These are phyloP conservation scores for Gossypium schwendimanii DNA, from an alignment of 441 rosid species.

Conservation along the genomic window DNA sequence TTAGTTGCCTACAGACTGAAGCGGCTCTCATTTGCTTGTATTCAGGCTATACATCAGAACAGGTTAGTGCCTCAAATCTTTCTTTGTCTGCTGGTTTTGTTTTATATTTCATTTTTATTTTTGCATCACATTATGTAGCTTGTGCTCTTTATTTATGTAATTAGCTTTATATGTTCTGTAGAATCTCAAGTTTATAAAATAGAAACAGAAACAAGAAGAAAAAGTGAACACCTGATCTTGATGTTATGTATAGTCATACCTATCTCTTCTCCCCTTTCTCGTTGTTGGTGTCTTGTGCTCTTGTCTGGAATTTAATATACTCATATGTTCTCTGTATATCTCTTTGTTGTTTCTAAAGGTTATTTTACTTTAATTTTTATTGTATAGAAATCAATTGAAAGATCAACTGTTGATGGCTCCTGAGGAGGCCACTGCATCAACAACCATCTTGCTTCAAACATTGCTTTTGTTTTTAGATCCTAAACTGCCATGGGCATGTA, in stretches of 20 bases:
- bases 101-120: not conserved
- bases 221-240: not conserved
- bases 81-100: slow-evolving; percentile 1
- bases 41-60: slow-evolving; percentile 73
- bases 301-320: not conserved
- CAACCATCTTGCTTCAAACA: slow-evolving; percentile 60
- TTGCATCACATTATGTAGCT: not conserved
- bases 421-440: slow-evolving; percentile 35
- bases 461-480: slow-evolving; percentile 59
- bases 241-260: not conserved
- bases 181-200: not conserved
- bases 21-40: slow-evolving; percentile 59
- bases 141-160: not conserved
- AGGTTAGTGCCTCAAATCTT: slow-evolving; percentile 38
- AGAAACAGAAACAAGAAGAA: not conserved
- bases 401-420: slow-evolving; percentile 48
- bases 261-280: not conserved
- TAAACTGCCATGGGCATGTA: slow-evolving; percentile 88
- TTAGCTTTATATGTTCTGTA: not conserved
- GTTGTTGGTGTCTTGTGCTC: not conserved
- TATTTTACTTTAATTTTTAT: slow-evolving; percentile 17
- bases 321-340: not conserved
- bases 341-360: slow-evolving; percentile 10
- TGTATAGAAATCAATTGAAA: slow-evolving; percentile 52
- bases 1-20: slow-evolving; percentile 82